Conservation (phyloP, 129 eudicot species). For the Saposhnikovia divaricata region DNA sequence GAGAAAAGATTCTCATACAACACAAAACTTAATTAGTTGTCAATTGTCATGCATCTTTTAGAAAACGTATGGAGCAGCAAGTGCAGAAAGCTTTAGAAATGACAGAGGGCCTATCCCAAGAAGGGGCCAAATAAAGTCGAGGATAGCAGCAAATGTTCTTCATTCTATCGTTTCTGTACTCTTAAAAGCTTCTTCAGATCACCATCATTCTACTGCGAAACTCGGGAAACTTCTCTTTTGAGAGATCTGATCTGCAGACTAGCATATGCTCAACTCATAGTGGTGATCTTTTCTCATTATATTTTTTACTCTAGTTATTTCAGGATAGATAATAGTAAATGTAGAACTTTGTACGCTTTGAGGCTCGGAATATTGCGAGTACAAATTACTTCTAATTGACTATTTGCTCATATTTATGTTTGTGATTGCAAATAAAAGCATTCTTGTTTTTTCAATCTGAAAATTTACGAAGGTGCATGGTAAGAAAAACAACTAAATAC, state of each 20-base stretch:
- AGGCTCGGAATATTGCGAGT: not conserved
- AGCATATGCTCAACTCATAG: not conserved
- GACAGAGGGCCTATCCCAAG: constrained; percentile 33
- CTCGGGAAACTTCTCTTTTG: not conserved
- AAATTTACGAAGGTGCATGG: too few species aligned
- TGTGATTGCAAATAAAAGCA: too few species aligned
- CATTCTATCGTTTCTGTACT: constrained; percentile 36
- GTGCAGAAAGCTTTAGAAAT: constrained; percentile 11
- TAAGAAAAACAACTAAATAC: too few species aligned
- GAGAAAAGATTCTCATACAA: not conserved
- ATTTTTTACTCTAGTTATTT: not conserved
- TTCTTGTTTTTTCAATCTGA: too few species aligned
- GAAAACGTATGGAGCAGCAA: not conserved
- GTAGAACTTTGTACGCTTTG: not conserved
- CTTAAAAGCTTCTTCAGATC: constrained; percentile 21
- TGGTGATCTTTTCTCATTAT: too few species aligned
- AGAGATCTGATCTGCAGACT: not conserved
- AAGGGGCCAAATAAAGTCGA: constrained; percentile 54
- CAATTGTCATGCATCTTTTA: not conserved
- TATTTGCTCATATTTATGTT: too few species aligned
- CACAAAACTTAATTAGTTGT: not conserved
- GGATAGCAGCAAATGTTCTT: constrained; percentile 46
- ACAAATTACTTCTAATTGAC: not conserved
- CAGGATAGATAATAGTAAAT: not conserved
- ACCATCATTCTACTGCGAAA: constrained; percentile 8